phyloP scores from a whole-genome alignment of 306 rosid species.

The Cucumis hystrix region DNA sequence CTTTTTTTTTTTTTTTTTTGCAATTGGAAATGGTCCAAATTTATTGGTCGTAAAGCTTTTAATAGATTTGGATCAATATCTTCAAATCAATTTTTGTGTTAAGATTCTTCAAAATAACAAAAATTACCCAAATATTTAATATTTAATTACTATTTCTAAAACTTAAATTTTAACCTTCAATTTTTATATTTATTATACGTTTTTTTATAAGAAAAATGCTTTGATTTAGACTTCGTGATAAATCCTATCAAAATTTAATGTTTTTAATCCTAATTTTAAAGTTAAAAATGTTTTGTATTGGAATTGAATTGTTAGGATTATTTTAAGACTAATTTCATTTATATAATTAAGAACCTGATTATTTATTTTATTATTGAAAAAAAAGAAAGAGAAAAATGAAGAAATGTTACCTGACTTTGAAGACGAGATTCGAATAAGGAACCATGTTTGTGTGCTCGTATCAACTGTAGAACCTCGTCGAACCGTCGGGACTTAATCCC shows the following conservation, averaged over 20 bases:
- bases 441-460: conserved; percentile 40
- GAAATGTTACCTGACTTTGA: conserved; percentile 45
- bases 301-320: not conserved
- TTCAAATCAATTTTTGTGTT: conserved; percentile 9
- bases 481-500: conserved; percentile 45
- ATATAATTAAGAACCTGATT: not conserved
- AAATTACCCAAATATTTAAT: not conserved
- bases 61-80: not conserved
- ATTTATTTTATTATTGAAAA: not conserved
- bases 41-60: conserved; percentile 21
- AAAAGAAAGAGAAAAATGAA: not conserved
- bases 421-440: conserved; percentile 64
- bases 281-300: not conserved
- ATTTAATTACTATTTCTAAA: not conserved
- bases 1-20: not conserved
- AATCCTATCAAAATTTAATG: not conserved
- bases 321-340: not conserved
- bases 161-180: not conserved
- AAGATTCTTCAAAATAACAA: not conserved
- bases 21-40: conserved; percentile 35
- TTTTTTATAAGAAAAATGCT: not conserved
- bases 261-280: no score
- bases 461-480: conserved; percentile 31
- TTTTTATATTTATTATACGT: not conserved
- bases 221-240: not conserved